Base-by-base conservation (phyloP, 2,329 filamentous ascomycete species). In the Akanthomyces muscarius region DNA sequence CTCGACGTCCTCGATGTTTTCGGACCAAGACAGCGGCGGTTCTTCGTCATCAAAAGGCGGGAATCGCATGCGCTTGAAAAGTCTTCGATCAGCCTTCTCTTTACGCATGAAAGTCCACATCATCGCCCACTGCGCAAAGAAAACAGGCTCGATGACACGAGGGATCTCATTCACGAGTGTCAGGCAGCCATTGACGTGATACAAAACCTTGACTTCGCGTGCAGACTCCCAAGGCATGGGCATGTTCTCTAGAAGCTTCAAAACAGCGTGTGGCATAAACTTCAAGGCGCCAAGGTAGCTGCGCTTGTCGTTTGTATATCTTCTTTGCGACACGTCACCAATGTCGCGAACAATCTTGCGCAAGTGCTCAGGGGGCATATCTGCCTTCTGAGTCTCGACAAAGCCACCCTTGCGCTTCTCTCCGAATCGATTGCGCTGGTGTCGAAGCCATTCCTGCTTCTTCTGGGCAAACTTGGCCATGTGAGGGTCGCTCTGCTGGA, bases 41-140 rank as follows among this genome's bases (percentile, higher is more conserved):
- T 99, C 95, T 79, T 99, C 95, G 72, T 99, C 96, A 69, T 99
- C 95, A 69, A 99, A 99, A 0, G 96, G 96, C 21, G 95, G 95
- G 71, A 99, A 99, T 69, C 96, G 88, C 95, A 99, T 99, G 67
- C 95, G 88, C 81, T 99, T 99, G 83, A 99, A 99, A 70, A 98
- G 86, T 72, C 94, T 83, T 76, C 95, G 83, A 72, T 99, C 95
- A 72, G 92, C 95, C 83, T 99, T 99, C 75, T 99, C 95, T 70
- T 96, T 90, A 70, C 95, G 88, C 95, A 99, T 99, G 51, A 90
- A 92, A 30, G 96, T 89, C 95, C 95, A 99, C 95, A 99, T 99
- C 61, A 94, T 96, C 14, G 95, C 95, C 95, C 95, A 99, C 75
- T 99, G 95, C 63, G 95, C 95, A 74, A 97, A 93, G 76, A 96